Evolutionary conservation across 2,329 filamentous ascomycete species (phyloP), one percentile per base, ranked within the genome.

Genomic region (Cladosporium sp.): DNA sequence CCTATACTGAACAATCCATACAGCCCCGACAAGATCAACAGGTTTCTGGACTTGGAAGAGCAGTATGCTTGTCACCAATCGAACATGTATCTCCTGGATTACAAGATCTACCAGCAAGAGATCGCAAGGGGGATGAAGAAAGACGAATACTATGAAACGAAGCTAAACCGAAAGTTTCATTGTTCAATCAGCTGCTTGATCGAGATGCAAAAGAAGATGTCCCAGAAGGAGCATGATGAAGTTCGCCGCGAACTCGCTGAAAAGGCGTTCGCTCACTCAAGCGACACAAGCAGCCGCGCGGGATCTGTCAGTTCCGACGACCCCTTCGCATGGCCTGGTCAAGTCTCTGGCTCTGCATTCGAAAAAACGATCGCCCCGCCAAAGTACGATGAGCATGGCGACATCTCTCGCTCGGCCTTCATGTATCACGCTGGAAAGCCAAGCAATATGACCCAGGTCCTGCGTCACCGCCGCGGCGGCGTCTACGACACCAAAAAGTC

Each of bases 221-320:
- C 55, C n/a, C 42, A 57, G 19, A 51, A 41, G 8, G 54, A 60
- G 37, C 53, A 53, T 18, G 52, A 60, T 33, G 49, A 52, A n/a
- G 53, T 55, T 38, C 13, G 48, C 8, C 31, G 48, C 41, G 48
- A 38, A 9, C 16, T 43, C 18, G 48, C 48, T 18, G 41, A 50
- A 16, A 7, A 28, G 32, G 38, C 48, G 9, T 32, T 40, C 8
- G 9, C 9, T 18, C 43, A 40, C 48, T 14, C 35, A 38, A 38
- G 35, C n/a, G 13, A 16, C 8, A 7, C 35, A n/a, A 38, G n/a
- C 35, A 38, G 16, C 35, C 16, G 13, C 43, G 43, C n/a, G 22
- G 13, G 28, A 14, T 45, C 43, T 32, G 14, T 14, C 43, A 28
- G n/a, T 38, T 14, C 35, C 35, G 16, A 14, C n/a, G 35, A 38